Evolutionary conservation across 2,329 filamentous ascomycete species (phyloP), one percentile per base, ranked within the genome.

Genomic region (Xylaria sp.): DNA sequence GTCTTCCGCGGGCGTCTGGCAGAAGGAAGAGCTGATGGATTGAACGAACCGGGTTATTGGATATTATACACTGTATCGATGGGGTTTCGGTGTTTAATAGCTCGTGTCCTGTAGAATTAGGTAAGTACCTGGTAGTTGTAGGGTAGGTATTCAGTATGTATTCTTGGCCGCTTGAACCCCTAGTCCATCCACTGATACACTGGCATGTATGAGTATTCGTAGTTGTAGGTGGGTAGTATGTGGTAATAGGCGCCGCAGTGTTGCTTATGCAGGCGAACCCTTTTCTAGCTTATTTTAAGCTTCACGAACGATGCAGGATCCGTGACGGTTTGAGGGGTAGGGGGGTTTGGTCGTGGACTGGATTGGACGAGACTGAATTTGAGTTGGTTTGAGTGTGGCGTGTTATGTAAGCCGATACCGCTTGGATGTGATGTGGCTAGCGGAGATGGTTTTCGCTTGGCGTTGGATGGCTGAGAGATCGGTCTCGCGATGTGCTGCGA

Each of bases 331-430:
- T n/a, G n/a, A n/a, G n/a, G n/a, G n/a, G n/a, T n/a, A 57, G 54
- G 34, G 52, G 51, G 57, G 54, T 50, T 54, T 57, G 53, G 43
- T 51, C 54, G 45, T 57, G 55, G 51, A 43, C 51, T 50, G 45
- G 56, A 57, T 60, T 60, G 49, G 44, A 60, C 44, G 49, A 17
- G 16, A 4, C 11, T 22, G 47, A 21, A 39, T 46, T 44, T 54
- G 49, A 48, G 53, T 42, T 52, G 55, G 52, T 54, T 49, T 41
- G 56, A 47, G 40, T 52, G 39, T n/a, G n/a, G n/a, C n/a, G n/a
- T n/a, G n/a, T n/a, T n/a, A n/a, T n/a, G n/a, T 50, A 60, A 60
- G 53, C 58, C 58, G 58, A 58, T 60, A 50, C 58, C 58, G 58
- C 58, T 56, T 41, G 56, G 49, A 39, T 52, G 39, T n/a, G n/a